Percentiles rank a stretch among this genome's conserved stretches.
These are phyloP conservation scores for Withania somnifera DNA, from an alignment of 305 asterid species.

Conservation along the genomic window DNA sequence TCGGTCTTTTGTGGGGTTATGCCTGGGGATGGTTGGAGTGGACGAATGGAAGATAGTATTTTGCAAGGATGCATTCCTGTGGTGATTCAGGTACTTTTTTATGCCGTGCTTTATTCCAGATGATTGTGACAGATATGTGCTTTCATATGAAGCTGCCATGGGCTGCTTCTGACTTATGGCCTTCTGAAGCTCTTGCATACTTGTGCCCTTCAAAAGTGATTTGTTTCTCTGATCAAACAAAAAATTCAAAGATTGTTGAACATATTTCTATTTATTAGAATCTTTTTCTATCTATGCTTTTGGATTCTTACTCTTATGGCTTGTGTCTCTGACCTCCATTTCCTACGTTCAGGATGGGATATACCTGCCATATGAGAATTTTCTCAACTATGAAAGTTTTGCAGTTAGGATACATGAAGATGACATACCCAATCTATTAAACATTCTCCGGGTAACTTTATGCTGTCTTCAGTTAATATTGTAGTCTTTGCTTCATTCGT, in stretches of 20 bases:
- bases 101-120: not conserved
- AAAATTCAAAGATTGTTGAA: not conserved
- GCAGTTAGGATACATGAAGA: conserved; percentile 85
- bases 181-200: not conserved
- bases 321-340: not conserved
- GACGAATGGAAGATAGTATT: conserved; percentile 96
- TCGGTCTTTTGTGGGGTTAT: conserved; percentile 90
- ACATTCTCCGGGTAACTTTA: conserved; percentile 63
- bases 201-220: not conserved
- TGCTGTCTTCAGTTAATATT: conserved; percentile 2
- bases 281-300: not conserved
- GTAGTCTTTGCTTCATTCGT: conserved; percentile 1
- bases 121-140: not conserved
- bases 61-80: conserved; percentile 97
- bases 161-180: not conserved
- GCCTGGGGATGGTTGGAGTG: conserved; percentile 99
- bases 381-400: conserved; percentile 76
- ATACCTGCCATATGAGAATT: conserved; percentile 82
- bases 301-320: conserved; percentile 2
- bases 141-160: not conserved
- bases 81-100: conserved; percentile 55
- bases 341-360: conserved; percentile 65
- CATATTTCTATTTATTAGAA: not conserved
- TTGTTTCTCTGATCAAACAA: not conserved
- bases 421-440: conserved; percentile 66